A percentile compares a stretch with the other conserved stretches of the same genome.
Evolutionary conservation across 2,329 filamentous ascomycete species (phyloP).

Genomic region (Sporothrix pallida): DNA sequence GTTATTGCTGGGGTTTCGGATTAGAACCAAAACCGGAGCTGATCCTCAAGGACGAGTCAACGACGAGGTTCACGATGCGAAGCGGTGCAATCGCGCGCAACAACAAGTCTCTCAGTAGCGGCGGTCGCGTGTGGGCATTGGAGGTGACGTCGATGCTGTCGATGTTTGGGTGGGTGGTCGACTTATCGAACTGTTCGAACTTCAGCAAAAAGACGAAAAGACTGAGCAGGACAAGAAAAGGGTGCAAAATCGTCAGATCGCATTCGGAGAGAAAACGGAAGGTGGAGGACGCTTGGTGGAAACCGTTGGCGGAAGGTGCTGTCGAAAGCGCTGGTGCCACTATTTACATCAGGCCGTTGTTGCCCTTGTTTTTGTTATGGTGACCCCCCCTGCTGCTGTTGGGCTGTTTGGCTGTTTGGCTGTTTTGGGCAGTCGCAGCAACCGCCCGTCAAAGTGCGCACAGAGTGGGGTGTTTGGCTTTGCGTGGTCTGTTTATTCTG

Average conservation of each 20-base stretch:
- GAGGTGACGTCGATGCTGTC: neutral
- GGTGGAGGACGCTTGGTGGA: no score
- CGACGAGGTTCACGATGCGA: neutral
- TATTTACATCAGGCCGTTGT: slow-evolving; percentile 31
- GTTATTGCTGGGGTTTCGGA: neutral
- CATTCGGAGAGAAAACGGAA: neutral
- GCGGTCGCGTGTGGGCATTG: slow-evolving; percentile 18
- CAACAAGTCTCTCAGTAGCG: slow-evolving; percentile 15
- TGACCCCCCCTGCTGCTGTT: neutral
- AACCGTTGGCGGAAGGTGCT: no score
- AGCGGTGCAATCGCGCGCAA: neutral
- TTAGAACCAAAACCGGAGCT: neutral
- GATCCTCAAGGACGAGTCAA: neutral
- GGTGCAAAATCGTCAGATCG: slow-evolving; percentile 25
- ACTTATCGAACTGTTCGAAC: no score
- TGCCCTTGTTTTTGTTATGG: neutral
- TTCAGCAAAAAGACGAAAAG: no score
- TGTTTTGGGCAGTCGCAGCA: slow-evolving; percentile 30
- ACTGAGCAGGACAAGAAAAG: neutral
- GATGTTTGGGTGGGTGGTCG: no score
- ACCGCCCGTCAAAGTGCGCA: slow-evolving; percentile 11
- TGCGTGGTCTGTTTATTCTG: neutral
- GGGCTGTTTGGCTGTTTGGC: neutral
- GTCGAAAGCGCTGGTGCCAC: slow-evolving; percentile 16
- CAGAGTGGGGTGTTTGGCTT: neutral